phyloP scores from a whole-genome alignment of 805 yeast genomes.

The Candida taoyuanica region DNA sequence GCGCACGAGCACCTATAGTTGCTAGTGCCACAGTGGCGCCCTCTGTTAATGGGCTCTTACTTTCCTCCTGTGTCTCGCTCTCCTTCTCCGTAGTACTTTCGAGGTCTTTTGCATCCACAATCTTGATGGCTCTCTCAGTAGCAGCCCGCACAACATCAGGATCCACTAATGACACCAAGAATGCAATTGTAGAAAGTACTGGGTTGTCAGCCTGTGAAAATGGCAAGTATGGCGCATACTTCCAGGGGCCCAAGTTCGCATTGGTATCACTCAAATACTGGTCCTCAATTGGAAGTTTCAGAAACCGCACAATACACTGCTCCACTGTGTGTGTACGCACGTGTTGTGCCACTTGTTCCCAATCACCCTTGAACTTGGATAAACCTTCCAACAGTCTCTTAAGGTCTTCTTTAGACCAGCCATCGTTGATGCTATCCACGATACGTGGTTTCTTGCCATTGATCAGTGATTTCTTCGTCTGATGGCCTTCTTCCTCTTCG shows the following conservation, averaged over 20 bases:
- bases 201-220: slow-evolving; percentile 88
- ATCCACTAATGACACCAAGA: slow-evolving; percentile 79
- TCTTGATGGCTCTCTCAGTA: slow-evolving; percentile 51
- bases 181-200: slow-evolving; percentile 86
- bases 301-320: slow-evolving; percentile 74
- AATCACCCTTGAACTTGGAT: slow-evolving; percentile 60
- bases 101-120: slow-evolving; percentile 24
- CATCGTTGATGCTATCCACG: slow-evolving; percentile 34
- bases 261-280: slow-evolving; percentile 44
- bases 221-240: slow-evolving; percentile 80
- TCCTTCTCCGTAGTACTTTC: slow-evolving; percentile 19
- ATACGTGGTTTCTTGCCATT: slow-evolving; percentile 34
- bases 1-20: slow-evolving; percentile 65
- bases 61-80: slow-evolving; percentile 11
- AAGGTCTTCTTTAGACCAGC: slow-evolving; percentile 69
- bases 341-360: slow-evolving; percentile 69
- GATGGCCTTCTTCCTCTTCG: background rate
- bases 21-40: slow-evolving; percentile 15
- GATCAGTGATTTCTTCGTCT: slow-evolving; percentile 2
- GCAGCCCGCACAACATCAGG: slow-evolving; percentile 83
- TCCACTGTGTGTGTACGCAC: slow-evolving; percentile 70
- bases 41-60: slow-evolving; percentile 40
- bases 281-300: slow-evolving; percentile 81
- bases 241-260: slow-evolving; percentile 58
- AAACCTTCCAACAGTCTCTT: slow-evolving; percentile 58